Base-by-base conservation (phyloP, 2,329 filamentous ascomycete genomes). In the Mariannaea elegans region DNA sequence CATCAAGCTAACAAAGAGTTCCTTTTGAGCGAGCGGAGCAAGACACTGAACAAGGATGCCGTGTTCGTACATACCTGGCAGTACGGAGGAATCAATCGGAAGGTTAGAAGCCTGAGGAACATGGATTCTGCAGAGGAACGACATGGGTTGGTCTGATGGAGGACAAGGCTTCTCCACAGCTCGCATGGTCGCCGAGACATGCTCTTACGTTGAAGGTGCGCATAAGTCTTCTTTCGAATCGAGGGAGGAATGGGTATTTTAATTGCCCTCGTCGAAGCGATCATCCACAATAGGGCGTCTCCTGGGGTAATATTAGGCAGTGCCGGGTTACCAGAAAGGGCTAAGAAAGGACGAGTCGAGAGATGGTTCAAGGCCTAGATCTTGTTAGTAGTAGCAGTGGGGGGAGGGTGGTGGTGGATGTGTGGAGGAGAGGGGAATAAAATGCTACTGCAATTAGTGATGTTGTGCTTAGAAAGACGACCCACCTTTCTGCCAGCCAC, bases 11-110 rank as follows among this genome's bases (percentile, higher is more conserved):
- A 18, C 50, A 47, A 16, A 29, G 32, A 50, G 47, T 58, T 56
- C 38, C 42, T 46, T 55, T 55, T 36, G 39, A 48, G 39, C 42
- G 52, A 56, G 51, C 42, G 51, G 51, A 47, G 42, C 24, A 16
- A 41, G n/a, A 41, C n/a, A 31, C 16, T 36, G 32, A 36, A 47
- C 51, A 55, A 47, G 51, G 51, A 47, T 54, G 29, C 39, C 12
- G 14, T 34, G 24, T 27, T 23, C 19, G 39, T 18, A 46, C n/a
- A 32, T 31, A 24, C 38, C 24, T 46, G 41, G 21, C 41, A 24
- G 21, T 27, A 21, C 23, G 41, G 6, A 21, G n/a, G 3, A 31
- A 7, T 46, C 24, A 46, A 46, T 46, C 14, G 9, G 24, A 12
- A 18, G 16, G 27, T 49, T 23, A 23, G 63, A 41, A 34, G n/a